Evolutionary conservation across 768 basidiomycete species (phyloP).

Genomic region (Daedaleopsis sinensis): DNA sequence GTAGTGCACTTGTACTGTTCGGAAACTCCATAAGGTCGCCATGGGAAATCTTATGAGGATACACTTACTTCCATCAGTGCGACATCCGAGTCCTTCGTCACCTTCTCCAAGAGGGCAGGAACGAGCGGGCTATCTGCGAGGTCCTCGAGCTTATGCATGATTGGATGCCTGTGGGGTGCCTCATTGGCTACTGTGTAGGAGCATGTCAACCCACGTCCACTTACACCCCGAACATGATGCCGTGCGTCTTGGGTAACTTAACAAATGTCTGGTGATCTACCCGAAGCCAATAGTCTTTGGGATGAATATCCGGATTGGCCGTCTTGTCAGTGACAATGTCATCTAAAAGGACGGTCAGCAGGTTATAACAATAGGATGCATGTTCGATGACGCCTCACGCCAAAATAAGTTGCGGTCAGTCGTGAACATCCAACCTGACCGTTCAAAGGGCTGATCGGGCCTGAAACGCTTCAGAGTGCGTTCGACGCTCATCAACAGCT

Average conservation of each 20-base stretch:
- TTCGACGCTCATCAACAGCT: conserved; percentile 38
- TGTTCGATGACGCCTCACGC: conserved; percentile 25
- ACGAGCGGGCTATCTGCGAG: conserved; percentile 37
- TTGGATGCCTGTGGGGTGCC: conserved; percentile 29
- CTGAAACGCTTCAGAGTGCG: conserved; percentile 40
- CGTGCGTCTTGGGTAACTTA: conserved; percentile 36
- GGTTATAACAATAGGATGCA: neutral
- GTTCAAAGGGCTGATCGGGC: conserved; percentile 38
- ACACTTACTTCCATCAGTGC: conserved; percentile 33
- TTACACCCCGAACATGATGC: conserved; percentile 39
- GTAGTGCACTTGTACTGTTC: conserved; percentile 27
- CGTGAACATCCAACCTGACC: conserved; percentile 39
- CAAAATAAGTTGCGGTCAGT: conserved; percentile 34
- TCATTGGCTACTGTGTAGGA: neutral
- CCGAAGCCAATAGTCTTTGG: conserved; percentile 36
- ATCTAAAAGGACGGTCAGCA: neutral
- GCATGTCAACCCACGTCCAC: neutral
- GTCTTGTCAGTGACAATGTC: conserved; percentile 26
- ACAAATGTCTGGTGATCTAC: conserved; percentile 41
- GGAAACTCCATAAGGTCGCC: neutral
- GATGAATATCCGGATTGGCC: conserved; percentile 24
- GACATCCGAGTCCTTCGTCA: conserved; percentile 31
- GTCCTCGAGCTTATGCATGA: conserved; percentile 34
- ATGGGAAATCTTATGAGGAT: neutral
- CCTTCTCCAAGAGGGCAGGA: conserved; percentile 35